phyloP scores from a whole-genome alignment of 352 stramenopile species.

The Globisporangium iwayamae region DNA sequence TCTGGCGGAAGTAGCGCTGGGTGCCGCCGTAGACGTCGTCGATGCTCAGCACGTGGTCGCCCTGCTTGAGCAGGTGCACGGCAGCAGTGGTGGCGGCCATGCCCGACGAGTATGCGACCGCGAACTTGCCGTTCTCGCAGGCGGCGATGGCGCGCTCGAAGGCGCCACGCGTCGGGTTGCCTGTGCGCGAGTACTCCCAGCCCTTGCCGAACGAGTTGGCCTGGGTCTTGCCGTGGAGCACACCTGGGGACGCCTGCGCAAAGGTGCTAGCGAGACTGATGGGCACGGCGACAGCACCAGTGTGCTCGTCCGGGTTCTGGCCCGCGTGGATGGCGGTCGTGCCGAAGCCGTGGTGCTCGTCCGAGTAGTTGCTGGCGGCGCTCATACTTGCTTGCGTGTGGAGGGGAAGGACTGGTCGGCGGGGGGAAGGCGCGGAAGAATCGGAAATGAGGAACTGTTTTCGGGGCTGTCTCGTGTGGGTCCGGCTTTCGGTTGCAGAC shows the following conservation, averaged over 20 bases:
- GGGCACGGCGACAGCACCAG: constrained; percentile 80
- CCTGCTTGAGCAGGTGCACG: constrained; percentile 87
- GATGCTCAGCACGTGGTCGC: constrained; percentile 94
- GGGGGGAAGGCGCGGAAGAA: not conserved
- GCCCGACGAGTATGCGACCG: constrained; percentile 88
- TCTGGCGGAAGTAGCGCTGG: constrained; percentile 92
- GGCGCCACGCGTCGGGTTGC: constrained; percentile 94
- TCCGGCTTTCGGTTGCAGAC: constrained; percentile 2
- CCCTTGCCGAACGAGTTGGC: constrained; percentile 93
- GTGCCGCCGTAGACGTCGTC: constrained; percentile 95
- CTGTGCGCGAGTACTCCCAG: constrained; percentile 93
- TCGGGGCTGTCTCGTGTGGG: not conserved
- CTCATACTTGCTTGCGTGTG: constrained; percentile 27
- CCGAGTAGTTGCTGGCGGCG: constrained; percentile 50
- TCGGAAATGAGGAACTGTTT: constrained; percentile 15
- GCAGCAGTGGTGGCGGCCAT: constrained; percentile 87
- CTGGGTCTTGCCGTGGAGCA: constrained; percentile 73
- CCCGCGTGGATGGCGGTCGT: constrained; percentile 83
- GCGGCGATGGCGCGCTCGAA: constrained; percentile 92
- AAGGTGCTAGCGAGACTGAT: constrained; percentile 94
- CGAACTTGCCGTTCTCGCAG: constrained; percentile 90
- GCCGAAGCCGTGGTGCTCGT: constrained; percentile 82
- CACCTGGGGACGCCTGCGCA: constrained; percentile 64
- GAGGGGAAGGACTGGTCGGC: constrained; percentile 1
- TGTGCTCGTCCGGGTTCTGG: constrained; percentile 73